Evolutionary conservation across 164 flowering plant genomes (phyloP).

Genomic region (Aristolochia fimbriata): DNA sequence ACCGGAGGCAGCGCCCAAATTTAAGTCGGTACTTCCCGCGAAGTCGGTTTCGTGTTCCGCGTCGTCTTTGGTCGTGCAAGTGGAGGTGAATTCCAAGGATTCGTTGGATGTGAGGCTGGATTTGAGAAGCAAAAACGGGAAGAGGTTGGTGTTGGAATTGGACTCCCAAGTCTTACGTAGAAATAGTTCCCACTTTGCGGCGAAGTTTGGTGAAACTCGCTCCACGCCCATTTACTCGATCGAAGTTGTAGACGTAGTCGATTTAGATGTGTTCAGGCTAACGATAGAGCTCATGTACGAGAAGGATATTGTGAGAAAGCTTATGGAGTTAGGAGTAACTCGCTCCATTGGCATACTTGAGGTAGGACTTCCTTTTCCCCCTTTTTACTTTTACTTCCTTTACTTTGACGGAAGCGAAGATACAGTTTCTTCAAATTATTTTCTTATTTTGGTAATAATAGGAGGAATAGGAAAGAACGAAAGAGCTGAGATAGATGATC

Average conservation of each 20-base stretch:
- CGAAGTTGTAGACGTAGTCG: constrained; percentile 73
- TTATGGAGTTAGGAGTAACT: constrained; percentile 52
- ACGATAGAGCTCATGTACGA: constrained; percentile 90
- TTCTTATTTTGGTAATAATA: neutral
- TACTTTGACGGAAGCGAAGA: too few species aligned
- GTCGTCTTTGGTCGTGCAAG: constrained; percentile 2
- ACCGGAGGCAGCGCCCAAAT: neutral
- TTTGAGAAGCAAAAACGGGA: constrained; percentile 65
- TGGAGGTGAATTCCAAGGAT: constrained; percentile 1
- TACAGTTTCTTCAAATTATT: neutral
- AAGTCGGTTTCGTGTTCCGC: constrained; percentile 5
- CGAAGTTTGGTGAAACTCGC: constrained; percentile 34
- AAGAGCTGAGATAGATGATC: neutral
- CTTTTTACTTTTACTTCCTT: neutral
- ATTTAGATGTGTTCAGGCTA: constrained; percentile 50
- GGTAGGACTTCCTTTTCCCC: constrained; percentile 25
- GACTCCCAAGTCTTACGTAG: constrained; percentile 49
- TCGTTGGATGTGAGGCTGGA: constrained; percentile 65
- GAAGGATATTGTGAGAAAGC: constrained; percentile 33
- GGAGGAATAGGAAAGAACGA: neutral
- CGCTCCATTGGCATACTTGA: constrained; percentile 71
- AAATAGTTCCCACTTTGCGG: constrained; percentile 53
- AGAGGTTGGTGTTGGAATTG: constrained; percentile 58
- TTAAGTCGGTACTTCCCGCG: neutral
- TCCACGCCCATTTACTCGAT: constrained; percentile 30